phyloP scores from a whole-genome alignment of 768 basidiomycete species.

The Podaxis sp. region DNA sequence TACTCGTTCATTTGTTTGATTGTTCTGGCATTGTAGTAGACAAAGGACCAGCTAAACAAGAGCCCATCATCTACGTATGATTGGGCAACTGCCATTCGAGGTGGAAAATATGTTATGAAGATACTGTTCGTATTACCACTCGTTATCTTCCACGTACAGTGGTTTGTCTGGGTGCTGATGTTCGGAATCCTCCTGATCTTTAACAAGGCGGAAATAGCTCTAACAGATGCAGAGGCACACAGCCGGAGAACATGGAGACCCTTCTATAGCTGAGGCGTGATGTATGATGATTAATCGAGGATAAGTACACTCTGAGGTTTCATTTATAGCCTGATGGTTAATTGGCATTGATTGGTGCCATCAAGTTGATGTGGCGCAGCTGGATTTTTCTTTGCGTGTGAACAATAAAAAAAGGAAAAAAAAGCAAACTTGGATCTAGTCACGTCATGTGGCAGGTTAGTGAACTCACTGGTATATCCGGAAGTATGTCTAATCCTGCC shows the following conservation, averaged over 20 bases:
- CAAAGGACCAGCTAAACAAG: neutral
- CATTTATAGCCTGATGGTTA: neutral
- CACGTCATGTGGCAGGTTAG: neutral
- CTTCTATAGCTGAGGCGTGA: neutral
- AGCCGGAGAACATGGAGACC: neutral
- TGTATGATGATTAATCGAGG: neutral
- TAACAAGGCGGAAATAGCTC: neutral
- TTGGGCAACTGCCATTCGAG: neutral
- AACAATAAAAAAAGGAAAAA: neutral
- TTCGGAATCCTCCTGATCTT: neutral
- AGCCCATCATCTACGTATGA: neutral
- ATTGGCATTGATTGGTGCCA: neutral
- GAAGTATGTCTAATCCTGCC: neutral
- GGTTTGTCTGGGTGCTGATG: no score
- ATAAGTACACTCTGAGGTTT: neutral
- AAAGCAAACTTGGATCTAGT: neutral
- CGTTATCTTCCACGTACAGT: neutral
- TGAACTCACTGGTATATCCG: neutral
- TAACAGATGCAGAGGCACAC: neutral
- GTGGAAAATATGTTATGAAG: no score
- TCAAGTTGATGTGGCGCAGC: neutral
- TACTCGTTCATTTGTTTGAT: neutral
- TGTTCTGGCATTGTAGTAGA: neutral
- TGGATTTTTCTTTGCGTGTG: neutral
- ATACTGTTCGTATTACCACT: neutral